These are phyloP conservation scores for Colletotrichum sp. DNA, from an alignment of 2,329 filamentous ascomycete species.

Conservation along the genomic window DNA sequence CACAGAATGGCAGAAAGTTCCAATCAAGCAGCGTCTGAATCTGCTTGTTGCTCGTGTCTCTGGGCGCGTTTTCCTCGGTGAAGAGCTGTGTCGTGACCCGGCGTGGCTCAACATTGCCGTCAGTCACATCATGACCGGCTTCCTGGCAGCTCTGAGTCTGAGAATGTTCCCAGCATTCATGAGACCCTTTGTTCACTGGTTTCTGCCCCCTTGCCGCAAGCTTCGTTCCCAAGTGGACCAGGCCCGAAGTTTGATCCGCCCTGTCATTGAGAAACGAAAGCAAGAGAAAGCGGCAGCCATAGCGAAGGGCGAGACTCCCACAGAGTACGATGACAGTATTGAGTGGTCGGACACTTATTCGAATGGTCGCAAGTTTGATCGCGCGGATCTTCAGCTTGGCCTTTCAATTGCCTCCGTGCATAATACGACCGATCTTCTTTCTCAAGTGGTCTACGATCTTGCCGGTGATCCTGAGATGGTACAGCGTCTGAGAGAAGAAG, in stretches of 20 bases:
- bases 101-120: slow-evolving; percentile 51
- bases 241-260: background rate
- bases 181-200: slow-evolving; percentile 45
- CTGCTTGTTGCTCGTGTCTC: background rate
- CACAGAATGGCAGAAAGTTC: background rate
- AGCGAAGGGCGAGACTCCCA: background rate
- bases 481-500: background rate
- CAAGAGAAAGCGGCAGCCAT: background rate
- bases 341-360: background rate
- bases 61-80: slow-evolving; percentile 29
- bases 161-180: slow-evolving; percentile 42
- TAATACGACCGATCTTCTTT: background rate
- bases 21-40: background rate
- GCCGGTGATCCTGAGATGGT: background rate
- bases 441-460: background rate
- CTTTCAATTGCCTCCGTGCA: background rate
- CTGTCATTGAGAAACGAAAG: background rate
- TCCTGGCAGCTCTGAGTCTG: slow-evolving; percentile 39
- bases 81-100: slow-evolving; percentile 46
- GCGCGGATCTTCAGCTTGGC: background rate
- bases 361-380: background rate
- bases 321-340: background rate
- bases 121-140: slow-evolving; percentile 42
- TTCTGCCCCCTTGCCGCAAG: slow-evolving; percentile 42
- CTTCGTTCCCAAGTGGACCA: slow-evolving; percentile 36